A percentile compares a stretch with the other conserved stretches of the same genome.
These are phyloP conservation scores for Daldinia concentrica DNA, from an alignment of 495 filamentous ascomycete species.

Conservation along the genomic window DNA sequence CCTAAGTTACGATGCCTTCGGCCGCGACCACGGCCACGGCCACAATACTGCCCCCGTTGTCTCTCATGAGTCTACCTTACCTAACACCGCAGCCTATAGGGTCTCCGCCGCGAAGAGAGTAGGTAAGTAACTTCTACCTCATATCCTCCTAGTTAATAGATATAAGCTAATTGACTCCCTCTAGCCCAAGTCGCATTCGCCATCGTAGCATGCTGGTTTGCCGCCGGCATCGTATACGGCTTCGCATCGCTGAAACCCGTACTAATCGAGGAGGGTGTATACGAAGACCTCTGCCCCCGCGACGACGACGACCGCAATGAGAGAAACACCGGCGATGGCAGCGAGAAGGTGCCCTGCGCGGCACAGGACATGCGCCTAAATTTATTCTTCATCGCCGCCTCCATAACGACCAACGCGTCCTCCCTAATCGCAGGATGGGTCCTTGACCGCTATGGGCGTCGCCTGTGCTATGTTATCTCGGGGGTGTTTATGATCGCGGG, in stretches of 20 bases:
- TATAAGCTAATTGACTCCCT: neutral
- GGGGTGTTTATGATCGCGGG: constrained; percentile 65
- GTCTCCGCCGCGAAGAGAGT: constrained; percentile 62
- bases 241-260: constrained; percentile 79
- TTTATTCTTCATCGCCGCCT: constrained; percentile 74
- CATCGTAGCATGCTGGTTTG: constrained; percentile 69
- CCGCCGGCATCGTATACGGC: constrained; percentile 76
- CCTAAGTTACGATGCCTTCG: constrained; percentile 40
- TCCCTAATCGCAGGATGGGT: constrained; percentile 73
- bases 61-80: constrained; percentile 22
- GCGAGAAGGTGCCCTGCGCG: constrained; percentile 62
- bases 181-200: constrained; percentile 68
- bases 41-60: constrained; percentile 13
- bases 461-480: constrained; percentile 65
- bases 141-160: neutral
- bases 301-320: constrained; percentile 57
- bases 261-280: constrained; percentile 71
- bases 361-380: constrained; percentile 76
- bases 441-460: constrained; percentile 73
- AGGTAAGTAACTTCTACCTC: constrained; percentile 44
- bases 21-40: constrained; percentile 24
- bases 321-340: constrained; percentile 33
- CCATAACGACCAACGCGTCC: constrained; percentile 72
- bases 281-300: constrained; percentile 64
- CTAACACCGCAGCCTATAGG: constrained; percentile 58